A percentile compares a stretch with the other conserved stretches of the same genome.
These are phyloP conservation scores for Candida freyschussii DNA, from an alignment of 1,139 yeast genomes.

Conservation along the genomic window DNA sequence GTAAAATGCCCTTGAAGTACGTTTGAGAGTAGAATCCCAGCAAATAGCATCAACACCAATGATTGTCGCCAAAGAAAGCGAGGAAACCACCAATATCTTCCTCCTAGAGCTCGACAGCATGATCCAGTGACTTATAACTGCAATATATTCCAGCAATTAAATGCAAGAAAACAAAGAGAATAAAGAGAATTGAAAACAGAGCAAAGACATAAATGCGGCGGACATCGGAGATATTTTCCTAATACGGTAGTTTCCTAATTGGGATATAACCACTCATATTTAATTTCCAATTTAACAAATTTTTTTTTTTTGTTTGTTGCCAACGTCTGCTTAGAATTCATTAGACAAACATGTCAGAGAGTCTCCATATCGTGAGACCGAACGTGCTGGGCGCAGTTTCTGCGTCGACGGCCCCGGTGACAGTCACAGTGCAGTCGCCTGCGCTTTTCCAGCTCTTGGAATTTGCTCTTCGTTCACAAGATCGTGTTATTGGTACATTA, in stretches of 20 bases:
- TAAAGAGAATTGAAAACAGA: no score
- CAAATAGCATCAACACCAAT: constrained; percentile 34
- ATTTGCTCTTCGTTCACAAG: constrained; percentile 46
- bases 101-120: no score
- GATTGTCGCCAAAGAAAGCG: constrained; percentile 3
- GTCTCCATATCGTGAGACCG: constrained; percentile 60
- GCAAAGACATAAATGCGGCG: no score
- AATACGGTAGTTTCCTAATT: background rate
- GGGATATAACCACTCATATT: background rate
- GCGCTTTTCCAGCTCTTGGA: constrained; percentile 72
- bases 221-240: no score
- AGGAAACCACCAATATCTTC: constrained; percentile 4
- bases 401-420: constrained; percentile 45
- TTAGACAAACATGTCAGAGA: constrained; percentile 22
- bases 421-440: constrained; percentile 56
- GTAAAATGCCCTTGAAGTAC: constrained; percentile 50
- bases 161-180: no score
- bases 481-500: constrained; percentile 75
- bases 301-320: background rate
- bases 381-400: constrained; percentile 49
- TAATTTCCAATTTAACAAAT: background rate
- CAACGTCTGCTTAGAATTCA: no score
- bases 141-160: no score
- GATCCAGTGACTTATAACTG: no score
- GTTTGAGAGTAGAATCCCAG: constrained; percentile 44